Base-by-base conservation (phyloP, 441 rosid genomes). In the Pelargonium cotyledonis region DNA sequence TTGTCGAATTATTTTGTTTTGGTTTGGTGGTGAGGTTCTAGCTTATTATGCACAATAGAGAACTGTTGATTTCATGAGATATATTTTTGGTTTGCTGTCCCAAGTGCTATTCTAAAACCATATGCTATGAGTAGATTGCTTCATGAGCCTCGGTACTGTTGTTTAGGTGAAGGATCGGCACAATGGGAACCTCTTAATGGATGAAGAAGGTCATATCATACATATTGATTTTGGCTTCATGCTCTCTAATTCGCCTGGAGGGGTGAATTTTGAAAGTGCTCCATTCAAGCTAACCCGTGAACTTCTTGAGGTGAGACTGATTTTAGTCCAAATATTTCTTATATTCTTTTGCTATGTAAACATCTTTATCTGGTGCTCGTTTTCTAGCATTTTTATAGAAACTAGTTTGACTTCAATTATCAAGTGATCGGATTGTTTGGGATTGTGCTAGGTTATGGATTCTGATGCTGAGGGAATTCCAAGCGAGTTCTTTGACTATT, bases 401-500 rank as follows among this genome's bases (percentile, higher is more conserved):
- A 75, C 3, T 8, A 35, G 10, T 69, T 68, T 71, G 18, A 61
- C 51, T 68, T 74, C 6, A 63, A 53, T 38, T 10, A 41, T 49
- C 18, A 58, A 16, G 16, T 78, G 21, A 66, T 61, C 19, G 44
- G 68, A 70, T 62, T 49, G 58, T 65, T 16, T 76, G 23, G 41
- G 31, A 72, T 71, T 66, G 72, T 55, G 68, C 73, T 72, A 92
- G 98, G 97, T 92, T 72, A 92, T 92, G 98, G 98, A 92, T 79
- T 92, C 98, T 78, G 98, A 92, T 80, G 98, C 98, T 8, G 97
- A 92, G 81, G 98, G 98, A 80, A 77, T 89, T 79, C 98, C 98
- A 57, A 92, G 98, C 78, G 98, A 92, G 84, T 90, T 90, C 83
- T 92, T 92, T 73, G 97, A 92, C 81, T 92, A 92, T 82, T 92